phyloP scores from a whole-genome alignment of 2,329 filamentous ascomycete genomes.

The Dryadomyces sulphureus region DNA sequence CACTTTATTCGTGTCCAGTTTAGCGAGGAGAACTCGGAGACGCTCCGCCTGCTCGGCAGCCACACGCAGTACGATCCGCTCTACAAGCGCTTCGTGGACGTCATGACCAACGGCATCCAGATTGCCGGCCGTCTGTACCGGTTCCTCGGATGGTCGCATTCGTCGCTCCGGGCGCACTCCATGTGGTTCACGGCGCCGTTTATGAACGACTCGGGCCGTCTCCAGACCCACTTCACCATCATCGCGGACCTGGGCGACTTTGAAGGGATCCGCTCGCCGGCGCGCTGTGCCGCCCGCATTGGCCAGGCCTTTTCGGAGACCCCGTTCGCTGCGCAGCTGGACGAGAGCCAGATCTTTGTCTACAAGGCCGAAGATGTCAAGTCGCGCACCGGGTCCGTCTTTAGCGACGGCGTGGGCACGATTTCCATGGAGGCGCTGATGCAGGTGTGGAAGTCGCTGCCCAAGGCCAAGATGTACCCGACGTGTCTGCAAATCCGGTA shows the following conservation, averaged over 20 bases:
- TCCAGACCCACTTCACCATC: slow-evolving; percentile 26
- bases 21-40: slow-evolving; percentile 55
- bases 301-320: slow-evolving; percentile 65
- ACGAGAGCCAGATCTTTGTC: slow-evolving; percentile 20
- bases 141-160: slow-evolving; percentile 70
- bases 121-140: slow-evolving; percentile 48
- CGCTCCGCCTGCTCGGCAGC: slow-evolving; percentile 37
- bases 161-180: slow-evolving; percentile 56
- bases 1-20: slow-evolving; percentile 60
- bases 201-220: slow-evolving; percentile 15
- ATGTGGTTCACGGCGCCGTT: slow-evolving; percentile 48
- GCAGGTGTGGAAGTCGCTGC: slow-evolving; percentile 42
- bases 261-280: slow-evolving; percentile 32
- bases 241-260: slow-evolving; percentile 37
- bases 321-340: slow-evolving; percentile 41
- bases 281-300: slow-evolving; percentile 43
- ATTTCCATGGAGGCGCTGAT: slow-evolving; percentile 47
- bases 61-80: slow-evolving; percentile 36
- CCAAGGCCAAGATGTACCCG: slow-evolving; percentile 31
- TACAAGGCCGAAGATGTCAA: slow-evolving; percentile 34
- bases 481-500: slow-evolving; percentile 64
- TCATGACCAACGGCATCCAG: slow-evolving; percentile 43
- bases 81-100: slow-evolving; percentile 41
- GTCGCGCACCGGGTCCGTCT: slow-evolving; percentile 37
- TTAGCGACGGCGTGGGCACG: slow-evolving; percentile 69